A percentile compares a stretch with the other conserved stretches of the same genome.
These are phyloP conservation scores for Hypoxylon sp. DNA, from an alignment of 2,329 filamentous ascomycete species.

Conservation along the genomic window DNA sequence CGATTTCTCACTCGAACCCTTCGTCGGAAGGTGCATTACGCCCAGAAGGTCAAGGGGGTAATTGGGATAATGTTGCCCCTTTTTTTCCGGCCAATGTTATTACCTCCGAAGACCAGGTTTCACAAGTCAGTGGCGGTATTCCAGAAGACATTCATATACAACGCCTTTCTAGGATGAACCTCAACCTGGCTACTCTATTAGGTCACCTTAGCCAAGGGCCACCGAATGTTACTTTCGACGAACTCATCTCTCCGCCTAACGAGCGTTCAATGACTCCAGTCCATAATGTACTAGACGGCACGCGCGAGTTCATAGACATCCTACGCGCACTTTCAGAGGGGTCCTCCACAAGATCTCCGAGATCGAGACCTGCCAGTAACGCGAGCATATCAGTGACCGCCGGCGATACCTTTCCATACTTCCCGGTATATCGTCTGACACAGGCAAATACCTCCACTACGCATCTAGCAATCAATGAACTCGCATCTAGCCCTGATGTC, in stretches of 20 bases:
- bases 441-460: background rate
- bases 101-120: slow-evolving; percentile 1
- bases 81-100: background rate
- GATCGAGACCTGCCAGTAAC: background rate
- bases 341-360: background rate
- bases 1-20: background rate
- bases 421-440: background rate
- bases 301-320: slow-evolving; percentile 17
- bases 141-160: slow-evolving; percentile 13
- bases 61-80: background rate
- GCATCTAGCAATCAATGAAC: background rate
- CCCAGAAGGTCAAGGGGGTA: background rate
- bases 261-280: slow-evolving; percentile 3
- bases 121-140: slow-evolving; percentile 4
- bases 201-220: slow-evolving; percentile 11
- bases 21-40: background rate
- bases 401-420: background rate
- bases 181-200: slow-evolving; percentile 7
- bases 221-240: slow-evolving; percentile 11
- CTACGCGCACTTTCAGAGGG: background rate
- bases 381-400: background rate
- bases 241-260: slow-evolving; percentile 3
- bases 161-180: slow-evolving; percentile 24
- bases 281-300: slow-evolving; percentile 6
- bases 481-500: background rate